phyloP scores from a whole-genome alignment of 2,329 filamentous ascomycete species.

The Phialophora expanda region DNA sequence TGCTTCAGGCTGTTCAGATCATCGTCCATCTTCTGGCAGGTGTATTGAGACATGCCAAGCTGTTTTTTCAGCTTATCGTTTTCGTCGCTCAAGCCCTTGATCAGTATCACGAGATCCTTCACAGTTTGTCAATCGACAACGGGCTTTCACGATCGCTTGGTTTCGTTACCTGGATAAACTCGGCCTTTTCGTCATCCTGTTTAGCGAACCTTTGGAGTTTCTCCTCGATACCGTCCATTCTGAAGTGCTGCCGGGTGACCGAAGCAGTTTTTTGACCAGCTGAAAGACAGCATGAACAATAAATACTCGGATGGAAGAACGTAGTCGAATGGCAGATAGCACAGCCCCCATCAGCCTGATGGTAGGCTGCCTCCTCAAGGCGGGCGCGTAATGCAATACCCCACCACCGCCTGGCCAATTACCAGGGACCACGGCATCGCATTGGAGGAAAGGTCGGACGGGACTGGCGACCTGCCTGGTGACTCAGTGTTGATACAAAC shows the following conservation, averaged over 20 bases:
- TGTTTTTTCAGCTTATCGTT: slow-evolving; percentile 17
- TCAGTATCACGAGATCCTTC: slow-evolving; percentile 8
- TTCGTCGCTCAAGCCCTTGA: slow-evolving; percentile 10
- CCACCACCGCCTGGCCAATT: background rate
- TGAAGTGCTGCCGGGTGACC: background rate
- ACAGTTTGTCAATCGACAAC: background rate
- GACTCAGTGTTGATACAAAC: too few relatives aligned
- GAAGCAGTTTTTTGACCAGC: background rate
- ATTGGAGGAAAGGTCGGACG: background rate
- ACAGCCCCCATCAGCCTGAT: background rate
- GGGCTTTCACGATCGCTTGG: background rate
- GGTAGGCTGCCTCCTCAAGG: background rate
- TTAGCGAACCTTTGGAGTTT: background rate
- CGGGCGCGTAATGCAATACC: background rate
- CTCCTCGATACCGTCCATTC: slow-evolving; percentile 3
- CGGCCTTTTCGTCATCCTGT: slow-evolving; percentile 19
- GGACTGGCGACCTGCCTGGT: background rate
- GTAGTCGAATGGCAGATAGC: background rate
- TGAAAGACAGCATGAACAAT: background rate
- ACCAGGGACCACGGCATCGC: background rate
- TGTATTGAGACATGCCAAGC: slow-evolving; percentile 17
- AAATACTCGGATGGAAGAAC: background rate
- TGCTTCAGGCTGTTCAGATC: slow-evolving; percentile 10
- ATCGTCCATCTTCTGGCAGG: slow-evolving; percentile 16
- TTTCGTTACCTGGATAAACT: slow-evolving; percentile 12